These are phyloP conservation scores for Cladosporium sp. DNA, from an alignment of 2,329 filamentous ascomycete species.

Conservation along the genomic window DNA sequence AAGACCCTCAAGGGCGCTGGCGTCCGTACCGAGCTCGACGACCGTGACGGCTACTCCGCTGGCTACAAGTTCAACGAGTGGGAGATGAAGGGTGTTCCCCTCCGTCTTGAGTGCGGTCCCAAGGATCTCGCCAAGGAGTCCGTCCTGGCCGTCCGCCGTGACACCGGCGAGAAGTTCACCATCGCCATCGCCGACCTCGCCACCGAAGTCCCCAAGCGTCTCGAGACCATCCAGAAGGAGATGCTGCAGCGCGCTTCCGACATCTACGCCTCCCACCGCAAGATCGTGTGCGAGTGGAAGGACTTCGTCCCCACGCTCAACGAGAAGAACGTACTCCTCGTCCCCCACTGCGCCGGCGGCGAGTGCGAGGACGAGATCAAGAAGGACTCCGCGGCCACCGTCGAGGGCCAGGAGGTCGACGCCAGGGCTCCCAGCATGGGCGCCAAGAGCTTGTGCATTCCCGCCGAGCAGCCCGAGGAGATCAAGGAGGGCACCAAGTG, in stretches of 20 bases:
- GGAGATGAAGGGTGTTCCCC: slow-evolving; percentile 92
- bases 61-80: slow-evolving; percentile 99
- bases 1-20: slow-evolving; percentile 63
- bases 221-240: slow-evolving; percentile 84
- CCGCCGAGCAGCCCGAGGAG: slow-evolving; percentile 79
- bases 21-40: slow-evolving; percentile 73
- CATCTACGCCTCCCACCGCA: slow-evolving; percentile 72
- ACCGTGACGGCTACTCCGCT: slow-evolving; percentile 83
- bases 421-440: slow-evolving; percentile 68
- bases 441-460: slow-evolving; percentile 70
- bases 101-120: slow-evolving; percentile 91
- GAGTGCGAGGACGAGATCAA: slow-evolving; percentile 94
- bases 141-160: slow-evolving; percentile 79
- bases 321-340: slow-evolving; percentile 83
- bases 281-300: slow-evolving; percentile 77
- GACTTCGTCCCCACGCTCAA: slow-evolving; percentile 88
- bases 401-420: slow-evolving; percentile 60
- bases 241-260: slow-evolving; percentile 71
- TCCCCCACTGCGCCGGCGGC: slow-evolving; percentile 78
- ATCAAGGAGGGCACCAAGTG: slow-evolving; percentile 75
- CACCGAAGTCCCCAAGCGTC: slow-evolving; percentile 68
- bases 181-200: slow-evolving; percentile 69
- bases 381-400: slow-evolving; percentile 75
- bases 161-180: slow-evolving; percentile 73
- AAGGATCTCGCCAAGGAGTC: slow-evolving; percentile 84